Evolutionary conservation across 2,329 filamentous ascomycete genomes (phyloP).

Genomic region (Cladosporium austrohemisphaericum): DNA sequence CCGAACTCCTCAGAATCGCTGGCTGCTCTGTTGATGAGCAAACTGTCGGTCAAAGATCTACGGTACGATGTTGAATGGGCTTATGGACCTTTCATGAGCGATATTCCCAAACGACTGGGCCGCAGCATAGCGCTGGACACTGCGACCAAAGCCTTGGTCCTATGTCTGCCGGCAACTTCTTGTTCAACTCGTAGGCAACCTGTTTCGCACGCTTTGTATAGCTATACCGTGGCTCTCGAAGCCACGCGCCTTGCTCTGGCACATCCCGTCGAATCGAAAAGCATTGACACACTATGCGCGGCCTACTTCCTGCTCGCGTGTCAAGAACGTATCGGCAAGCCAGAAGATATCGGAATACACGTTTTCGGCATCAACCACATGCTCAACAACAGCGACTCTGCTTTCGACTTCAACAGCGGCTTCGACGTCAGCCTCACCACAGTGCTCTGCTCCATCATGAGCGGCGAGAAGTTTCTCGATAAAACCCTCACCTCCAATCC

Average conservation of each 20-base stretch:
- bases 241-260: background rate
- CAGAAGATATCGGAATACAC: constrained; percentile 3
- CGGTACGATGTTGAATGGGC: constrained; percentile 13
- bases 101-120: constrained; percentile 14
- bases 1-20: background rate
- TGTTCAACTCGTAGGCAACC: constrained; percentile 1
- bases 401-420: background rate
- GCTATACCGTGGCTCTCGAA: constrained; percentile 2
- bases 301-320: constrained; percentile 1
- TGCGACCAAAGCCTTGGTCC: constrained; percentile 6
- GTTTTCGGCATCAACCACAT: background rate
- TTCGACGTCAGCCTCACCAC: constrained; percentile 1
- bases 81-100: constrained; percentile 15
- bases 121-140: constrained; percentile 16
- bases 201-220: background rate
- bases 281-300: constrained; percentile 5
- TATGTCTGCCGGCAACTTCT: constrained; percentile 1
- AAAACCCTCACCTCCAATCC: background rate
- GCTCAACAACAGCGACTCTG: background rate
- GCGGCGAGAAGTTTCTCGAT: constrained; percentile 1
- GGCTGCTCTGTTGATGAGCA: constrained; percentile 2
- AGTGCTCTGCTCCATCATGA: constrained; percentile 7
- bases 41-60: constrained; percentile 9
- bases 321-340: background rate
- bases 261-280: background rate